These are phyloP conservation scores for Lecanicillium sp. DNA, from an alignment of 2,329 filamentous ascomycete genomes.

Conservation along the genomic window DNA sequence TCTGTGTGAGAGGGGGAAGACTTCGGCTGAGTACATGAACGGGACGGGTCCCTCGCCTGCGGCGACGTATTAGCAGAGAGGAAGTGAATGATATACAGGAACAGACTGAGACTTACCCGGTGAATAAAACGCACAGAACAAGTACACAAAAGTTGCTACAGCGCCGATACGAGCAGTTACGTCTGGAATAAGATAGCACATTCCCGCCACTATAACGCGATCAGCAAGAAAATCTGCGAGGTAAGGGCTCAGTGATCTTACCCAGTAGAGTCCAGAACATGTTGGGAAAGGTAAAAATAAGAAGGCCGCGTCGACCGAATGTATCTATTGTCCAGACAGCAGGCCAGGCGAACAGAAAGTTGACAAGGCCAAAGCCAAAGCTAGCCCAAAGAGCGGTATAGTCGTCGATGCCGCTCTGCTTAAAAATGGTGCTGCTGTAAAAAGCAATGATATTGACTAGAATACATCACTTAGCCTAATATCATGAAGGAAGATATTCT, in stretches of 20 bases:
- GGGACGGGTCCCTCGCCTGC: constrained; percentile 45
- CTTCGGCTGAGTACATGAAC: constrained; percentile 50
- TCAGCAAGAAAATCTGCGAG: constrained; percentile 6
- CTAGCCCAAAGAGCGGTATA: constrained; percentile 32
- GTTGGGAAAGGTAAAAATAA: constrained; percentile 56
- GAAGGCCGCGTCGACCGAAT: constrained; percentile 49
- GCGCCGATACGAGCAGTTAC: constrained; percentile 37
- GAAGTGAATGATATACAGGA: too few relatives aligned
- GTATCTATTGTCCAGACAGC: constrained; percentile 58
- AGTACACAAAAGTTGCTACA: constrained; percentile 51
- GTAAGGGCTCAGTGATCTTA: constrained; percentile 5
- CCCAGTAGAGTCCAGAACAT: constrained; percentile 52
- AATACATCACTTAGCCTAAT: not conserved
- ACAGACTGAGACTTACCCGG: constrained; percentile 39
- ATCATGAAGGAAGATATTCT: not conserved
- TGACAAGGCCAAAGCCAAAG: constrained; percentile 42
- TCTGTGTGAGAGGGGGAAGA: constrained; percentile 51
- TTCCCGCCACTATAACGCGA: constrained; percentile 19
- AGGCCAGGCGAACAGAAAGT: constrained; percentile 55
- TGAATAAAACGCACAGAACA: constrained; percentile 56
- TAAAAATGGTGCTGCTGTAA: constrained; percentile 38
- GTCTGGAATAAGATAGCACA: constrained; percentile 23
- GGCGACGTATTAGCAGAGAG: not conserved
- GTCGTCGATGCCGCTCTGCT: constrained; percentile 28
- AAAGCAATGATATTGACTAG: constrained; percentile 40